phyloP scores from a whole-genome alignment of 345 rosid genomes.

The Psidium guajava region DNA sequence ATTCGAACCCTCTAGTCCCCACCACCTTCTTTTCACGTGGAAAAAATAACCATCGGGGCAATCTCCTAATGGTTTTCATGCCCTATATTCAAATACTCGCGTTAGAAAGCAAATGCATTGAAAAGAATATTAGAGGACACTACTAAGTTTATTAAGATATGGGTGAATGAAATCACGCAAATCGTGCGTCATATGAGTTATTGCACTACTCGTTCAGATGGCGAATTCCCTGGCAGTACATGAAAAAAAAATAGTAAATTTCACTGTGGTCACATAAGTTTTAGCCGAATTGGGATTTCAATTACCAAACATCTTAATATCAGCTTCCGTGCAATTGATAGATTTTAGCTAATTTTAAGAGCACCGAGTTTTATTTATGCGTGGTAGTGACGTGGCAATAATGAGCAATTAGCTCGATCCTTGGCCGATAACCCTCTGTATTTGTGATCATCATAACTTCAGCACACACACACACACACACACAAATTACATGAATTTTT shows the following conservation, averaged over 20 bases:
- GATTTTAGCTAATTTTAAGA: background rate
- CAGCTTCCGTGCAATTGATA: background rate
- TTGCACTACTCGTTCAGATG: background rate
- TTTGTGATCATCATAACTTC: too few relatives aligned
- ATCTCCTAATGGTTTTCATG: background rate
- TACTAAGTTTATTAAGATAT: background rate
- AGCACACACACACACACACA: too few relatives aligned
- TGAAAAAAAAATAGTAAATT: background rate
- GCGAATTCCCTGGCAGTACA: background rate
- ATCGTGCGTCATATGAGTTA: background rate
- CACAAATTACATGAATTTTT: too few relatives aligned
- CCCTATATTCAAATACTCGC: background rate
- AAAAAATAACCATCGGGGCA: too few relatives aligned
- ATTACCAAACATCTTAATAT: background rate
- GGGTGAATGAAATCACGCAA: background rate
- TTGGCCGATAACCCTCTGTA: too few relatives aligned
- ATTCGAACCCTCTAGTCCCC: too few relatives aligned
- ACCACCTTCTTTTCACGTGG: too few relatives aligned
- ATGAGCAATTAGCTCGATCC: too few relatives aligned
- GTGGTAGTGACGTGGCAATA: too few relatives aligned
- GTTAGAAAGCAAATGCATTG: background rate
- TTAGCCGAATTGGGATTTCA: background rate
- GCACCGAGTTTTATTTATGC: too few relatives aligned
- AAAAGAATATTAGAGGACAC: background rate
- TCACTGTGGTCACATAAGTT: background rate